Base-by-base conservation (phyloP, 768 basidiomycete species). In the Rhodotorula taiwanensis region DNA sequence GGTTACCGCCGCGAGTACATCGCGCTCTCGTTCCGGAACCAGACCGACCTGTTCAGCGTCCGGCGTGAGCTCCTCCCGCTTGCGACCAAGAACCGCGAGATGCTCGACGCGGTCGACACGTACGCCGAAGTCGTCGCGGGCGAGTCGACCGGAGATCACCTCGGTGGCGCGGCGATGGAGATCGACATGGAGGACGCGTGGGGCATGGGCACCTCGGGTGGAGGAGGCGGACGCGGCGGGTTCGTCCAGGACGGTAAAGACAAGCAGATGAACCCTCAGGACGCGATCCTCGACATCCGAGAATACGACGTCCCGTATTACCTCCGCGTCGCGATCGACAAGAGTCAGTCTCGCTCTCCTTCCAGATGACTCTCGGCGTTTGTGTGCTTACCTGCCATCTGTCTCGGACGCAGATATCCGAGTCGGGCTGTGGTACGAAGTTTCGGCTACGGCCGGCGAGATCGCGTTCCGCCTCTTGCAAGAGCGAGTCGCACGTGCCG, bases 301-400 rank as follows among this genome's bases (percentile, higher is more conserved):
- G 95, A 98, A 75, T 97, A 86, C 76, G 95, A 99, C 76, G 89
- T 98, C 31, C 89, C 90, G 1, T 99, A 98, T 76, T 97, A 97
- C 76, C 80, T 95, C 50, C 91, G 95, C 25, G 94, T 98, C n/a
- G 92, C 94, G 20, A 99, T 99, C 77, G 95, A 99, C 81, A 91
- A 93, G 74, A 78, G 80, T 81, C 56, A 69, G 78, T 73, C 27
- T 34, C n/a, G 18, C 41, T n/a, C 25, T 39, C 23, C 34, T 34
- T 41, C 11, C n/a, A n/a, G n/a, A n/a, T n/a, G n/a, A n/a, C n/a
- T n/a, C n/a, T 31, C 20, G 25, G 14, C 6, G 10, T 5, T 8
- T 21, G n/a, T 53, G 79, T 11, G 5, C 0, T 5, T 14, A 13
- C 57, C 79, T 89, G 95, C 52, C 82, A 95, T 52, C 89, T 18